Evolutionary conservation across 2,329 filamentous ascomycete genomes (phyloP), one percentile per base, ranked within the genome.

Genomic region (Hypoxylon sp.): DNA sequence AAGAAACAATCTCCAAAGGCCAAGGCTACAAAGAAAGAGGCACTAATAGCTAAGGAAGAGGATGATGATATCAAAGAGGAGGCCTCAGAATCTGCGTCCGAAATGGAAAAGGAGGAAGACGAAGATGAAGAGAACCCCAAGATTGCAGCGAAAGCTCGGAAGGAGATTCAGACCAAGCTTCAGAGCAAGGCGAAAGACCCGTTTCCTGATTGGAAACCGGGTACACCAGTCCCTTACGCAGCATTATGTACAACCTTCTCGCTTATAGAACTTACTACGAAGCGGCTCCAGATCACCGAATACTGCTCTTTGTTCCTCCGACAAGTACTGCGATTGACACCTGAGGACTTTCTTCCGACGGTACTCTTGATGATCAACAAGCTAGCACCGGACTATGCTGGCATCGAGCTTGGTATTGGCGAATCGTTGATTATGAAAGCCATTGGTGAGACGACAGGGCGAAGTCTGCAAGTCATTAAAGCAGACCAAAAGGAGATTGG

Each of bases 391-490:
- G 96, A 99, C 76, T 99, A 98, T 79, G 91, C 94, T 46, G 96
- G 96, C 19, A 94, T 99, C 69, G 96, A 99, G 80, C 86, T 99
- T 30, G 96, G 96, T n/a, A 99, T 99, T 74, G 96, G 96, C 62
- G 96, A 99, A 81, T 98, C 95, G 0, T 82, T 99, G 28, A 98
- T 99, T 75, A 98, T 98, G 94, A 99, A 98, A 79, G 93, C 96
- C 4, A 97, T 99, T 75, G 95, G 95, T 10, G 95, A 98, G 82
- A 92, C 91, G 30, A 99, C 96, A 0, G 96, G 96, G 9, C 90
- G 96, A 67, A 97, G 90, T 75, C 81, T 98, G 50, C 87, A 91
- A 38, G 90, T 97, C 57, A 97, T 99, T 84, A 98, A 98, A 82
- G 89, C 92, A 52, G 94, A 98, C 74, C 96, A 99, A 77, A 94